Evolutionary conservation across 306 rosid species (phyloP).

Genomic region (Sophora flavescens): DNA sequence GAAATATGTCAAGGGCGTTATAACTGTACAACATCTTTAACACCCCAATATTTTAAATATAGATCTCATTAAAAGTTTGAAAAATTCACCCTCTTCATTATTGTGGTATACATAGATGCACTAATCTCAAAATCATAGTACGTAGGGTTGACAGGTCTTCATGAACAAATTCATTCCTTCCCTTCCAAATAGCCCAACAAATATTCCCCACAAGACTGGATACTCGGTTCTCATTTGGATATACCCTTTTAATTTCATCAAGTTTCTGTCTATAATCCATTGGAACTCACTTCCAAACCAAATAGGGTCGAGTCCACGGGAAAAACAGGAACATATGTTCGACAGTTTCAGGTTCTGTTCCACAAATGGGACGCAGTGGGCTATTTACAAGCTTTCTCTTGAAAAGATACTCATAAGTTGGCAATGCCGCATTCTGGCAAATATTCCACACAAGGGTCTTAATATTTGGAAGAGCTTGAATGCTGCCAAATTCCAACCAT

Average conservation of each 20-base stretch:
- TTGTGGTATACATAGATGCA: background rate
- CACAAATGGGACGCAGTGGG: constrained; percentile 39
- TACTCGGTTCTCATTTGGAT: constrained; percentile 21
- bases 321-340: constrained; percentile 37
- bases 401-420: constrained; percentile 39
- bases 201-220: constrained; percentile 32
- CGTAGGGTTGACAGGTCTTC: constrained; percentile 35
- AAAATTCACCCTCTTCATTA: background rate
- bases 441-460: constrained; percentile 20
- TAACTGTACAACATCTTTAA: too few species aligned
- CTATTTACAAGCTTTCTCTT: constrained; percentile 32
- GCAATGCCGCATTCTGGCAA: constrained; percentile 13
- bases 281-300: constrained; percentile 43
- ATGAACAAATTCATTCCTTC: constrained; percentile 40
- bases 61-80: too few species aligned
- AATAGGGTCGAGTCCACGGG: constrained; percentile 37
- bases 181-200: constrained; percentile 43
- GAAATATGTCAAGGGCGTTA: too few species aligned
- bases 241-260: constrained; percentile 27
- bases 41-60: too few species aligned
- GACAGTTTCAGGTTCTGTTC: constrained; percentile 18
- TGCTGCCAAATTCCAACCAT: constrained; percentile 16
- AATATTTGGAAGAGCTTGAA: constrained; percentile 3
- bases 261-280: constrained; percentile 33
- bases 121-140: constrained; percentile 20